Evolutionary conservation across 2,329 filamentous ascomycete genomes (phyloP), one percentile per base, ranked within the genome.

Genomic region (Penicillium capsulatum): DNA sequence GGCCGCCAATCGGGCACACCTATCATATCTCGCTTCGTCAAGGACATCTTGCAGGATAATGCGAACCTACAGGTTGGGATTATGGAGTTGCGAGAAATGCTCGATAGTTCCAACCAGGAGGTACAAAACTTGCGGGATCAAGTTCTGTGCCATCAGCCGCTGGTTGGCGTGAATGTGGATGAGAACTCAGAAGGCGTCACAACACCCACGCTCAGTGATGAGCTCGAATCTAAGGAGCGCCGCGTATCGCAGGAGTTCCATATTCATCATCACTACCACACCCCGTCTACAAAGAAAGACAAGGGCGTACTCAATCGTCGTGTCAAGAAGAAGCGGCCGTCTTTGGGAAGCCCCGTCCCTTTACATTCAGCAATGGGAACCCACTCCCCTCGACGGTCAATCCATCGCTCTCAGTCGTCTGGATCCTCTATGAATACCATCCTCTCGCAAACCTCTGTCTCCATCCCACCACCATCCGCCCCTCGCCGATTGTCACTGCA

Each of bases 11-110:
- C 77, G 50, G 75, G 78, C 7, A 80, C 74, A 45, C 81, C 73
- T 42, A 87, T 94, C 26, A 87, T 97, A n/a, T 90, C 87, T 14
- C 87, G 94, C 59, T 97, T 98, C 54, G 92, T 98, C 40, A 88
- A 90, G 52, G 92, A 97, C 61, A 86, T 98, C 40, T 72, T 98
- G 13, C 84, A 94, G 57, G 92, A 98, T 63, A 98, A 98, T 59
- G 88, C 90, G 7, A 95, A 88, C 53, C 71, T 98, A 31, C 92
- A 98, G 63, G 76, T 92, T 47, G 89, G 89, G 11, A 94, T 97
- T 44, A 80, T 90, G 36, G 92, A 98, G 68, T 70, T 98, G 33
- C 78, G 90, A 13, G 90, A 95, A 60, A 83, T 98, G 80, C 74
- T 98, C 15, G 77, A 88, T 56, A 89, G 80, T 60, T 95, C 91